Evolutionary conservation across 1,284 basidiomycete species (phyloP).

Genomic region (Leccinum pachyderme): DNA sequence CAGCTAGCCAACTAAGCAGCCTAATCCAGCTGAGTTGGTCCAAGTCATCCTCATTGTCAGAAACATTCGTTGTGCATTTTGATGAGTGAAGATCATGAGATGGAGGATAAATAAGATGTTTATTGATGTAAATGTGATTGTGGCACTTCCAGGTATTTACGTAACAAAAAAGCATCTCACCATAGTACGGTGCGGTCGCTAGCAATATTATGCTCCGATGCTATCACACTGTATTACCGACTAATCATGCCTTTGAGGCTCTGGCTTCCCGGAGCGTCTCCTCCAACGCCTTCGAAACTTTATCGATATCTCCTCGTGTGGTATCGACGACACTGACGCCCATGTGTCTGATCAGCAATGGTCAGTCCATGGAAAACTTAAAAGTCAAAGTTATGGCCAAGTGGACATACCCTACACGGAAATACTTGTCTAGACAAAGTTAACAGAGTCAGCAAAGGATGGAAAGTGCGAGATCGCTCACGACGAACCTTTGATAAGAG

Average conservation of each 20-base stretch:
- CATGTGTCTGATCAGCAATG: slow-evolving; percentile 68
- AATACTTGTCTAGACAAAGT: slow-evolving; percentile 61
- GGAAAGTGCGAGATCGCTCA: slow-evolving; percentile 21
- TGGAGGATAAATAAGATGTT: no score
- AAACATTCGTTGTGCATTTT: no score
- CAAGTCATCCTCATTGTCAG: no score
- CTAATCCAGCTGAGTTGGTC: no score
- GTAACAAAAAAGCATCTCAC: no score
- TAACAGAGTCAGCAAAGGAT: slow-evolving; percentile 6
- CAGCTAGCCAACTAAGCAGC: no score
- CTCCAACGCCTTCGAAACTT: slow-evolving; percentile 66
- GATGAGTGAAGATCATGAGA: no score
- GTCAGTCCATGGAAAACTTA: slow-evolving; percentile 9
- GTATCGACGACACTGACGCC: slow-evolving; percentile 77
- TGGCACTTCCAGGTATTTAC: no score
- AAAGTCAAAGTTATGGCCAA: slow-evolving; percentile 13
- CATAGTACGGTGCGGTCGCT: no score
- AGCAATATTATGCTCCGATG: no score
- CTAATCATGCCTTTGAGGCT: slow-evolving; percentile 19
- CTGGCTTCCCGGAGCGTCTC: slow-evolving; percentile 57
- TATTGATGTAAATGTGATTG: no score
- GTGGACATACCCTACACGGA: slow-evolving; percentile 67
- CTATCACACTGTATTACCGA: background rate
- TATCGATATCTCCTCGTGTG: slow-evolving; percentile 74
- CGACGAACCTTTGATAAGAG: slow-evolving; percentile 76